Evolutionary conservation across 1,139 yeast species (phyloP).

Genomic region (Blastobotrys niveus): DNA sequence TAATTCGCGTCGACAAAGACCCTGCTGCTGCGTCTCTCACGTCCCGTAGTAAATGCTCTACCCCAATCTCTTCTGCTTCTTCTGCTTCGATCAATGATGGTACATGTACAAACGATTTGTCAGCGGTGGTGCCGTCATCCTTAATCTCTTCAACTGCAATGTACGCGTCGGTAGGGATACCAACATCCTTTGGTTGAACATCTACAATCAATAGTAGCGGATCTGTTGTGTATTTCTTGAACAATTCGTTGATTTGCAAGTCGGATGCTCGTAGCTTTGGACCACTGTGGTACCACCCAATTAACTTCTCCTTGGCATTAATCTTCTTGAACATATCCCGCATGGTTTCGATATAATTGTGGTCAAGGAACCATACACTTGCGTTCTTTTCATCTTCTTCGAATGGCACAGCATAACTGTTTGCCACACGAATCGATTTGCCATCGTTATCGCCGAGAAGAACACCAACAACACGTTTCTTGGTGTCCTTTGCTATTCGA

Average conservation of each 20-base stretch:
- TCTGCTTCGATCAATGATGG: slow-evolving; percentile 94
- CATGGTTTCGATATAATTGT: slow-evolving; percentile 93
- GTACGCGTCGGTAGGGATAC: slow-evolving; percentile 95
- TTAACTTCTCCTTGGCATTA: slow-evolving; percentile 89
- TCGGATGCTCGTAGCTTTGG: slow-evolving; percentile 88
- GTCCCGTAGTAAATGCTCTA: slow-evolving; percentile 90
- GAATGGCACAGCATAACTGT: slow-evolving; percentile 67
- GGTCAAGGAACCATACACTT: slow-evolving; percentile 96
- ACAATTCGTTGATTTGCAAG: slow-evolving; percentile 80
- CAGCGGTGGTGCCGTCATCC: slow-evolving; percentile 93
- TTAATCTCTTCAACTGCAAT: slow-evolving; percentile 91
- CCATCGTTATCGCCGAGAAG: slow-evolving; percentile 68
- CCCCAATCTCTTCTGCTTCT: slow-evolving; percentile 99
- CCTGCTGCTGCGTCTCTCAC: slow-evolving; percentile 97
- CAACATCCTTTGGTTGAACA: slow-evolving; percentile 72
- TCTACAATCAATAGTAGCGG: slow-evolving; percentile 89
- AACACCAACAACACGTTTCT: slow-evolving; percentile 90
- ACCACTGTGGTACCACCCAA: slow-evolving; percentile 99
- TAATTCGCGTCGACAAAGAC: slow-evolving; percentile 74
- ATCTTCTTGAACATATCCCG: slow-evolving; percentile 96
- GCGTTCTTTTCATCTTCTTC: slow-evolving; percentile 94
- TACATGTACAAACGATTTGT: slow-evolving; percentile 86
- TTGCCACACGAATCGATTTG: slow-evolving; percentile 42
- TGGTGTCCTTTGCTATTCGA: slow-evolving; percentile 63
- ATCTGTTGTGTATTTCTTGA: slow-evolving; percentile 74